Evolutionary conservation across 306 rosid genomes (phyloP).

Genomic region (Rosa lucieae): DNA sequence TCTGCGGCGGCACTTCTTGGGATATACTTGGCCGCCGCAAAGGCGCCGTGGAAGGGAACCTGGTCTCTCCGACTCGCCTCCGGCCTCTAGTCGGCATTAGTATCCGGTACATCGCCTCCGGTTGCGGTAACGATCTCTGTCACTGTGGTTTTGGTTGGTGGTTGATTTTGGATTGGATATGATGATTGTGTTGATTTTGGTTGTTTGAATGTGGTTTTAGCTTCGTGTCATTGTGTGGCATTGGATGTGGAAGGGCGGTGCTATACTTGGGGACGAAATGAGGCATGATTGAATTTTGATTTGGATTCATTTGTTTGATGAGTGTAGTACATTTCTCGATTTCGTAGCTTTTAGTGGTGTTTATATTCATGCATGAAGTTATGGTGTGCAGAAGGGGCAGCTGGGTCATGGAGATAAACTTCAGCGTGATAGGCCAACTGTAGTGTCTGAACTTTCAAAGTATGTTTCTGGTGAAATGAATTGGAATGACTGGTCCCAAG

Average conservation of each 20-base stretch:
- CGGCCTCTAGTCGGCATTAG: slow-evolving; percentile 77
- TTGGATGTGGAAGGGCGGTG: slow-evolving; percentile 96
- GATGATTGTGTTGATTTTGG: slow-evolving; percentile 7
- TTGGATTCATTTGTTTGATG: slow-evolving; percentile 17
- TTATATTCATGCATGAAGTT: slow-evolving; percentile 21
- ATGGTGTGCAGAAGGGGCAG: slow-evolving; percentile 83
- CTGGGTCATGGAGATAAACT: slow-evolving; percentile 91
- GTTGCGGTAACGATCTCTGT: slow-evolving; percentile 49
- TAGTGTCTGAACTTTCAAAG: slow-evolving; percentile 93
- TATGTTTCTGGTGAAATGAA: slow-evolving; percentile 36
- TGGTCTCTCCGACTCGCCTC: slow-evolving; percentile 82
- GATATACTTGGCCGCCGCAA: slow-evolving; percentile 73
- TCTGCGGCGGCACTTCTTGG: slow-evolving; percentile 94
- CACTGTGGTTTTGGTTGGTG: background rate
- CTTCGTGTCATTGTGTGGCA: slow-evolving; percentile 93
- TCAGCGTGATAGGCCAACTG: slow-evolving; percentile 97
- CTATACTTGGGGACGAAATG: slow-evolving; percentile 99
- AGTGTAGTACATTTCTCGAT: background rate
- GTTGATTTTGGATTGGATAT: background rate
- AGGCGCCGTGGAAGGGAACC: slow-evolving; percentile 71
- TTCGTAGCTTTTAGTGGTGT: background rate
- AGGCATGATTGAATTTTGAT: slow-evolving; percentile 43
- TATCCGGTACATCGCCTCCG: slow-evolving; percentile 82
- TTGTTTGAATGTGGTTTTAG: slow-evolving; percentile 39
- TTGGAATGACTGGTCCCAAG: background rate